These are phyloP conservation scores for Tylopilus rubrobrunneus DNA, from an alignment of 768 basidiomycete species.

Conservation along the genomic window DNA sequence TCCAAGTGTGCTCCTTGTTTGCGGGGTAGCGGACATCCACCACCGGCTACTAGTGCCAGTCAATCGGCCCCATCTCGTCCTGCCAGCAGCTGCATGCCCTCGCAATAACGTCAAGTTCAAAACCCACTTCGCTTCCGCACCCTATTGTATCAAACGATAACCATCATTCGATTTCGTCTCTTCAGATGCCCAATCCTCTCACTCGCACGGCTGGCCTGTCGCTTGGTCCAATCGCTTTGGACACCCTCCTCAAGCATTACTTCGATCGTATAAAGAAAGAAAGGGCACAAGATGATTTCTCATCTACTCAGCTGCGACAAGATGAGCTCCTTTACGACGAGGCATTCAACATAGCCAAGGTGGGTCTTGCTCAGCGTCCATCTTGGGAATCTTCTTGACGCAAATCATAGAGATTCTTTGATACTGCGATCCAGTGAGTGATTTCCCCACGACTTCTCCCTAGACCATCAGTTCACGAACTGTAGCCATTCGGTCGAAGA, in stretches of 20 bases:
- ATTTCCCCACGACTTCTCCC: neutral
- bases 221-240: constrained; percentile 69
- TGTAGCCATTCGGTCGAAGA: constrained; percentile 81
- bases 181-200: constrained; percentile 47
- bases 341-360: constrained; percentile 74
- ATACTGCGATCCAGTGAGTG: constrained; percentile 63
- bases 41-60: too few relatives aligned
- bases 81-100: neutral
- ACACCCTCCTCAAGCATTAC: constrained; percentile 84
- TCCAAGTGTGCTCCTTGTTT: too few relatives aligned
- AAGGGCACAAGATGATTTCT: constrained; percentile 33
- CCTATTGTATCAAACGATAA: neutral
- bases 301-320: constrained; percentile 50
- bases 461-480: neutral
- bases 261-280: constrained; percentile 59
- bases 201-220: constrained; percentile 58
- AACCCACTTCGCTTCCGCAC: neutral
- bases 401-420: constrained; percentile 62
- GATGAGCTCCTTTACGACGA: constrained; percentile 82
- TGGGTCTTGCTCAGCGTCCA: constrained; percentile 23
- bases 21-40: too few relatives aligned
- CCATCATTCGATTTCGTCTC: neutral
- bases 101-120: neutral
- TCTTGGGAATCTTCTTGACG: neutral
- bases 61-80: too few relatives aligned